Base-by-base conservation (phyloP, 148 eudicot species). In the Rhododendron simsii region DNA sequence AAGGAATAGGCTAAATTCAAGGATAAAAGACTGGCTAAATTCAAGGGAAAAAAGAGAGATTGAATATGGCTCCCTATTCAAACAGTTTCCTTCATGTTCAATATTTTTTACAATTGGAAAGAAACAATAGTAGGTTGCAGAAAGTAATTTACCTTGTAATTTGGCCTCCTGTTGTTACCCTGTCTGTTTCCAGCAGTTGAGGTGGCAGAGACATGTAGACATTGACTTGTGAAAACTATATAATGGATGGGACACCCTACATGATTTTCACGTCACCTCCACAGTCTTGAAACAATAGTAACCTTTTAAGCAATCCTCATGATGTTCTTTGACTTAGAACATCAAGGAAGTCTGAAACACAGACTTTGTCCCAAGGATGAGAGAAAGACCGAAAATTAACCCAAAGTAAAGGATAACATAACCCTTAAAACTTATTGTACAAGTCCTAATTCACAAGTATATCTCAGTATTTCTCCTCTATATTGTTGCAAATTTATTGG, bases 241-340 rank as follows among this genome's bases (percentile, higher is more conserved):
- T 81, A 85, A 90, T 86, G 91, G 87, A 86, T 88, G 87, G 88
- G 85, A 69, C 78, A 83, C 73, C 85, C 16, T 15, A 83, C 45
- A 47, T 45, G 61, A 83, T 83, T 83, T 83, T 28, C 41, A 63
- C 26, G 76, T 83, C 37, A 83, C 53, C 39, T 41, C 37, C 78
- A 69, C 30, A 65, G 76, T 69, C 61, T 16, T 83, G 21, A 14
- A 69, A 37, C 20, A 23, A 41, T 82, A 39, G 45, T 69, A 69
- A 47, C 33, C 39, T 67, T 69, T 18, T 28, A 83, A 30, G 85
- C 85, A 83, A 82, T 28, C 76, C 48, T 45, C 67, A 83, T 82
- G 84, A 63, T 23, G 37, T n/a, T 61, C 1, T 83, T 44, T 44
- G 55, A 65, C 41, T 67, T 12, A 39, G 39, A 83, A 41, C 50